phyloP scores from a whole-genome alignment of 345 rosid genomes.

The Hirschfeldia incana region DNA sequence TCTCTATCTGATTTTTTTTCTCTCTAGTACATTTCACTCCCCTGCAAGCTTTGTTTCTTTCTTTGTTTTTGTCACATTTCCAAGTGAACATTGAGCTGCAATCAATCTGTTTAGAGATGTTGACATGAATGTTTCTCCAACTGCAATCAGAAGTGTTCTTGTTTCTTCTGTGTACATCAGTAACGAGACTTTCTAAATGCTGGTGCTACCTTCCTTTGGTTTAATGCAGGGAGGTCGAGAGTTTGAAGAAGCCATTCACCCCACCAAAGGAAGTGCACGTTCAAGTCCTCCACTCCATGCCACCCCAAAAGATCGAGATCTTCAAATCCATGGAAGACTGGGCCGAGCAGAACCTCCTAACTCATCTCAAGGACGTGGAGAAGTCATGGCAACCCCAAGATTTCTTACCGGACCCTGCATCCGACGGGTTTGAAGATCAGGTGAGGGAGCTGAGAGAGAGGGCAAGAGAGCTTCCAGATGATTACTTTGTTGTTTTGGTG shows the following conservation, averaged over 20 bases:
- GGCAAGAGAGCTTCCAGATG: conserved; percentile 81
- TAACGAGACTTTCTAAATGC: background rate
- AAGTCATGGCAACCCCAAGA: conserved; percentile 95
- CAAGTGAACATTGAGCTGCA: conserved; percentile 7
- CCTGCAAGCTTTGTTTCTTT: background rate
- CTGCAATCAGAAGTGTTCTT: background rate
- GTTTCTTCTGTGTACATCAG: conserved; percentile 7
- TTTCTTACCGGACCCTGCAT: conserved; percentile 82
- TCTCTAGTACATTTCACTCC: background rate
- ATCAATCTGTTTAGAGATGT: background rate
- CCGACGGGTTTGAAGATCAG: conserved; percentile 81
- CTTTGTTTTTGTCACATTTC: background rate
- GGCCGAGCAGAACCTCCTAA: conserved; percentile 75
- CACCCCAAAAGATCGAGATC: conserved; percentile 86
- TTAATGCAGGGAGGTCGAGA: conserved; percentile 69
- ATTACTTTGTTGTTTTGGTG: conserved; percentile 77
- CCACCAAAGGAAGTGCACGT: conserved; percentile 81
- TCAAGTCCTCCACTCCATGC: conserved; percentile 90
- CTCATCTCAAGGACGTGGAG: conserved; percentile 81
- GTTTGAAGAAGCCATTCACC: conserved; percentile 66
- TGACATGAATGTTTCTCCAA: background rate
- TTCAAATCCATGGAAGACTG: conserved; percentile 84
- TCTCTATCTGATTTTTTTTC: background rate
- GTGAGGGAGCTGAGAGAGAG: conserved; percentile 78
- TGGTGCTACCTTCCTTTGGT: background rate